Conservation (phyloP, 2,329 filamentous ascomycete species). For the Dactylellina sp. region DNA sequence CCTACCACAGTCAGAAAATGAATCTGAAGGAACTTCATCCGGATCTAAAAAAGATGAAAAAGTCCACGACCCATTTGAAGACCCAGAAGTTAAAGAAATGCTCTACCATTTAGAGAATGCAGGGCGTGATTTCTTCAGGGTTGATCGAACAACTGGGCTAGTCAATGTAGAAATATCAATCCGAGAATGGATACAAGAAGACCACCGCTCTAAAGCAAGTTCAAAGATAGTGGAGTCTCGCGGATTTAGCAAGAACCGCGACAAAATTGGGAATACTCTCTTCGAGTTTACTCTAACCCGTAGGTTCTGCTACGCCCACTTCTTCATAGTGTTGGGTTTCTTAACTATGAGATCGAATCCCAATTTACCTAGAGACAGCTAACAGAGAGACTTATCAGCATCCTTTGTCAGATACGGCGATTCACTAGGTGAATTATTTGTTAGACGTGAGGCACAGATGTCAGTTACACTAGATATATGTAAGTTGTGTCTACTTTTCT, state of each 20-base stretch:
- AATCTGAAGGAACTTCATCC: neutral
- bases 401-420: conserved; percentile 49
- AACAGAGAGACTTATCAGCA: conserved; percentile 4
- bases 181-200: conserved; percentile 38
- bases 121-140: conserved; percentile 18
- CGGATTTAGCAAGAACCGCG: conserved; percentile 33
- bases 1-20: neutral
- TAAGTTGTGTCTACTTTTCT: conserved; percentile 9
- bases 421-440: conserved; percentile 31
- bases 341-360: no score
- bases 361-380: no score
- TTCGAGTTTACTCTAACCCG: conserved; percentile 34
- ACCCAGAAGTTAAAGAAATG: conserved; percentile 15
- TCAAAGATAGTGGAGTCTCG: conserved; percentile 18
- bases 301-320: no score
- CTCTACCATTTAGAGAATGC: conserved; percentile 14
- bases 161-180: conserved; percentile 18
- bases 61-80: conserved; percentile 13
- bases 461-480: conserved; percentile 37
- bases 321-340: no score
- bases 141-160: conserved; percentile 8
- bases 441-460: conserved; percentile 30
- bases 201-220: neutral
- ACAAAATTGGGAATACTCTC: conserved; percentile 17
- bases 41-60: neutral